These are phyloP conservation scores for Termitomyces sp. DNA, from an alignment of 768 basidiomycete species.

Conservation along the genomic window DNA sequence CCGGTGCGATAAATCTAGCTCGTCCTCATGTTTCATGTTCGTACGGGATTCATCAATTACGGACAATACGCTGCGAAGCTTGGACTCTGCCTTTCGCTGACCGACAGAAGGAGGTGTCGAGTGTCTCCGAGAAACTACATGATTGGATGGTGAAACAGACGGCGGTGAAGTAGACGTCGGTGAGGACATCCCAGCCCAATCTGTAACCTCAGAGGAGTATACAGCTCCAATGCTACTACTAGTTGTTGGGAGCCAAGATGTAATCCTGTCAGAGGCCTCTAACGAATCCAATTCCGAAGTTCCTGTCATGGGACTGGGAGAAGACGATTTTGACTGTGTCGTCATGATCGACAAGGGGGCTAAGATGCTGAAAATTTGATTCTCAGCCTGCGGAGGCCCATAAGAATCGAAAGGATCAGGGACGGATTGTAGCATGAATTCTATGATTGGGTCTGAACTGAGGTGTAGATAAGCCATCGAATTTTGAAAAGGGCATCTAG, in stretches of 20 bases:
- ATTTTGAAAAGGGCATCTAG: slow-evolving; percentile 9
- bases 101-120: slow-evolving; percentile 42
- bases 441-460: slow-evolving; percentile 85
- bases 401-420: slow-evolving; percentile 95
- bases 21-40: slow-evolving; percentile 30
- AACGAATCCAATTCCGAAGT: slow-evolving; percentile 39
- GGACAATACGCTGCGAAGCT: slow-evolving; percentile 69
- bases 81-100: slow-evolving; percentile 57
- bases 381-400: slow-evolving; percentile 81
- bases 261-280: slow-evolving; percentile 31
- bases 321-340: slow-evolving; percentile 51
- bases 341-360: slow-evolving; percentile 81
- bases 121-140: slow-evolving; percentile 39
- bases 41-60: slow-evolving; percentile 63
- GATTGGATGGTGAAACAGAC: slow-evolving; percentile 48
- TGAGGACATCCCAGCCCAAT: slow-evolving; percentile 51
- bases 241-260: slow-evolving; percentile 51
- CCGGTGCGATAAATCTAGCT: slow-evolving; percentile 18
- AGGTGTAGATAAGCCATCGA: slow-evolving; percentile 11
- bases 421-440: slow-evolving; percentile 85
- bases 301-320: slow-evolving; percentile 55
- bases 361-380: slow-evolving; percentile 91
- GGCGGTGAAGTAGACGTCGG: slow-evolving; percentile 43
- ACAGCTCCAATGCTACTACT: slow-evolving; percentile 36
- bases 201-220: slow-evolving; percentile 50